Conservation (phyloP, 139 green algal genomes). For the Klebsormidium nitens region DNA sequence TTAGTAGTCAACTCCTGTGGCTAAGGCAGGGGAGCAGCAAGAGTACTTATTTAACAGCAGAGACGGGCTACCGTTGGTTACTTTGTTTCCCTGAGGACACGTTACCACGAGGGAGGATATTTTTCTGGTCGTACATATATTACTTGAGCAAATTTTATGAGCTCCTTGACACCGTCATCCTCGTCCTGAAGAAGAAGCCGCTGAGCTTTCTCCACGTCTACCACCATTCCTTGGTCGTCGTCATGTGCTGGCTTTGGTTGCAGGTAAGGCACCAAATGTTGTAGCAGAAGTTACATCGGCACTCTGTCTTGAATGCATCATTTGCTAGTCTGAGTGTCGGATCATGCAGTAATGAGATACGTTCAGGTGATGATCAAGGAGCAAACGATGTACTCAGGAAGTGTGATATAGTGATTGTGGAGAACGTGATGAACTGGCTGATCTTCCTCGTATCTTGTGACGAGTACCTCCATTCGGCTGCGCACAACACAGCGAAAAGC, state of each 20-base stretch:
- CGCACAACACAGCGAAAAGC: no score
- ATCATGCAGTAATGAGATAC: no score
- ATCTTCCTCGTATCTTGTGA: no score
- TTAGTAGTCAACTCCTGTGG: constrained; percentile 7
- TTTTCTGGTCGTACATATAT: constrained; percentile 51
- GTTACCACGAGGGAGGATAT: constrained; percentile 29
- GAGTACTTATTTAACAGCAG: constrained; percentile 3
- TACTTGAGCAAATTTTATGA: constrained; percentile 58
- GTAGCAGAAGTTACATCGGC: no score
- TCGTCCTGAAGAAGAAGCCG: constrained; percentile 47
- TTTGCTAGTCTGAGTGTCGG: no score
- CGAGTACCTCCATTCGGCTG: no score
- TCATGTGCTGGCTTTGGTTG: constrained; percentile 53
- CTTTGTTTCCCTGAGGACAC: constrained; percentile 28
- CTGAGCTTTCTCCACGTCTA: constrained; percentile 49
- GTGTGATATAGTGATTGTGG: no score
- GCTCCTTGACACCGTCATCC: constrained; percentile 51
- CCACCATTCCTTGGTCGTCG: constrained; percentile 42
- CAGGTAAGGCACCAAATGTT: constrained; percentile 28
- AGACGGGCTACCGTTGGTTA: constrained; percentile 20
- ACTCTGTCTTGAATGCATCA: no score
- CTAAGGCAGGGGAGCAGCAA: background rate
- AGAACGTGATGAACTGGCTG: no score
- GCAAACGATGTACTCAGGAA: no score
- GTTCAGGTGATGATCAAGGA: no score